Evolutionary conservation across 2,329 filamentous ascomycete species (phyloP).

Genomic region (Epichloe elymi): DNA sequence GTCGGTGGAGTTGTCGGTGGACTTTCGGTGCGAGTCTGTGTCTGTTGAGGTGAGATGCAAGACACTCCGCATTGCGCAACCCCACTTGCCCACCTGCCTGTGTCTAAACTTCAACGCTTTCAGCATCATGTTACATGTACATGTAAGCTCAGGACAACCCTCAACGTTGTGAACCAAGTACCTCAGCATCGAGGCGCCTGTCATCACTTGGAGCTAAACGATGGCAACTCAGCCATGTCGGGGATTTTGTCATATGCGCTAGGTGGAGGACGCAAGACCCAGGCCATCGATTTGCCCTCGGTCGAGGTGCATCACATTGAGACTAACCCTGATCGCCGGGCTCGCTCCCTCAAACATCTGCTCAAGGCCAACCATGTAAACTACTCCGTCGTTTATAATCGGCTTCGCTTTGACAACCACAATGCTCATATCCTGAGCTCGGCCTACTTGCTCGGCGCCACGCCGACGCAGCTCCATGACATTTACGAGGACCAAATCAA

Average conservation of each 20-base stretch:
- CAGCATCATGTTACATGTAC: slow-evolving; percentile 2
- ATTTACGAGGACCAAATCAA: slow-evolving; percentile 70
- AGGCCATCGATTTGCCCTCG: slow-evolving; percentile 44
- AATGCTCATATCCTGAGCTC: slow-evolving; percentile 70
- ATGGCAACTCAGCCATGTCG: slow-evolving; percentile 15
- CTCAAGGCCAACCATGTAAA: slow-evolving; percentile 87
- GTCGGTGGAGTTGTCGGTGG: too few species aligned
- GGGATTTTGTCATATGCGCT: slow-evolving; percentile 22
- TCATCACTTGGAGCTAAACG: too few species aligned
- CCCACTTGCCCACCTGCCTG: background rate
- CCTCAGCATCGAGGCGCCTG: background rate
- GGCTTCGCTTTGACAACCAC: slow-evolving; percentile 69
- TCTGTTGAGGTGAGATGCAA: too few species aligned
- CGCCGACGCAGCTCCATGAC: slow-evolving; percentile 56
- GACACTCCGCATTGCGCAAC: background rate
- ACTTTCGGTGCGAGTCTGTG: too few species aligned
- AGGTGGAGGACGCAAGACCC: slow-evolving; percentile 12
- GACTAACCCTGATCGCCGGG: slow-evolving; percentile 62
- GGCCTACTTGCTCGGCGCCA: slow-evolving; percentile 73
- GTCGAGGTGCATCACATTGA: slow-evolving; percentile 71
- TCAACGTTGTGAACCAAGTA: background rate
- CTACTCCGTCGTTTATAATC: slow-evolving; percentile 68
- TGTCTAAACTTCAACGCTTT: background rate
- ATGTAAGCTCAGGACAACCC: too few species aligned
- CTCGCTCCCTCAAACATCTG: slow-evolving; percentile 77